These are phyloP conservation scores for Byssothecium circinans DNA, from an alignment of 2,329 filamentous ascomycete genomes.

Conservation along the genomic window DNA sequence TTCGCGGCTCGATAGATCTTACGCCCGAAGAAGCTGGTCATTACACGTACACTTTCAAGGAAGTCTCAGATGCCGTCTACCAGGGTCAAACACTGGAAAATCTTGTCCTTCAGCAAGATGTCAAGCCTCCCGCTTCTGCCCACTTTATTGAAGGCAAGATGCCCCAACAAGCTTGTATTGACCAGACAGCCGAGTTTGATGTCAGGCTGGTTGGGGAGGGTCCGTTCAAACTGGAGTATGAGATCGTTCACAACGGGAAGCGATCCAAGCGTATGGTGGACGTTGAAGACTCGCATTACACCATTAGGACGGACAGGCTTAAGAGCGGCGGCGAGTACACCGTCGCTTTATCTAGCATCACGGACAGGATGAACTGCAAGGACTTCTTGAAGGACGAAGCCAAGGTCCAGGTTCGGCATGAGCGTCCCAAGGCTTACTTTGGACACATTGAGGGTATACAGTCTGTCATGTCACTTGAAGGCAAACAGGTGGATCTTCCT, in stretches of 20 bases:
- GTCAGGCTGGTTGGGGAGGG: constrained; percentile 77
- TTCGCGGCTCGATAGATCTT: constrained; percentile 82
- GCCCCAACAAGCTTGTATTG: constrained; percentile 73
- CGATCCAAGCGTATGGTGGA: constrained; percentile 68
- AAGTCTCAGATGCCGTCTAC: constrained; percentile 83
- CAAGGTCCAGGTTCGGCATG: constrained; percentile 83
- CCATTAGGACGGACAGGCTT: constrained; percentile 74
- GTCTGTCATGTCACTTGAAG: constrained; percentile 74
- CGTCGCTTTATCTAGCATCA: constrained; percentile 79
- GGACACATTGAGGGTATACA: constrained; percentile 81
- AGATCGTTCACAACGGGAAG: constrained; percentile 86
- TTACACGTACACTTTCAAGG: constrained; percentile 83
- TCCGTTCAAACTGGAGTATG: constrained; percentile 89
- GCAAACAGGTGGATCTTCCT: constrained; percentile 72
- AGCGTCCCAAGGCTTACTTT: constrained; percentile 84
- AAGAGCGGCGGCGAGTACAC: constrained; percentile 87
- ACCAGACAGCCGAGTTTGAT: constrained; percentile 74
- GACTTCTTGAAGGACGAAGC: constrained; percentile 78
- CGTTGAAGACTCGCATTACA: constrained; percentile 65
- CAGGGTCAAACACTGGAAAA: constrained; percentile 54
- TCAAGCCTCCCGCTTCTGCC: constrained; percentile 89
- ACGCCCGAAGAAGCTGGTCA: constrained; percentile 78
- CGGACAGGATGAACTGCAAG: constrained; percentile 84
- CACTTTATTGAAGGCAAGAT: constrained; percentile 61
- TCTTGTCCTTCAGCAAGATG: constrained; percentile 77